Evolutionary conservation across 495 filamentous ascomycete species (phyloP), one percentile per base, ranked within the genome.

Genomic region (Podospora comata): DNA sequence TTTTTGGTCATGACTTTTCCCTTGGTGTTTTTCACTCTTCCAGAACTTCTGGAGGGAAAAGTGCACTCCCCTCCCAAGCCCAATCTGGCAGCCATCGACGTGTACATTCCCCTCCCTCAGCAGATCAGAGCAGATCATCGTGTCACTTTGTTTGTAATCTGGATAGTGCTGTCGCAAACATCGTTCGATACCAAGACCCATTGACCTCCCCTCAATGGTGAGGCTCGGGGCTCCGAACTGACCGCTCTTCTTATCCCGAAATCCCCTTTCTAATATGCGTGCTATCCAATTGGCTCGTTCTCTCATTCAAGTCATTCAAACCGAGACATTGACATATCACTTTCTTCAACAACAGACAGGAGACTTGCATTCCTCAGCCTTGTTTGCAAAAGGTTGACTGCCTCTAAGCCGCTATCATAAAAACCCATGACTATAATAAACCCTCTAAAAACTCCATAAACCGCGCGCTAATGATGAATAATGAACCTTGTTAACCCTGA

Each of bases 111-210:
- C 30, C 26, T 18, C 27, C 26, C 61, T 63, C 28, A 32, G 61
- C 61, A 63, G 61, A 63, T 63, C 30, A 39, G 5, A 32, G 61
- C 32, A 63, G 61, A 63, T 63, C 30, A 63, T 63, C 28, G 61
- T 63, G 30, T 63, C 61, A 63, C 61, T 63, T 63, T 32, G 28
- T 63, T 48, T 63, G 32, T 32, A 39, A 32, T 15, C 34, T n/a
- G n/a, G 30, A 32, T 39, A 44, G 13, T 48, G 27, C 30, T 63
- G 30, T 16, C 32, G 32, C 18, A 11, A 44, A 20, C 19, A 63
- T 63, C 30, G 61, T 63, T 63, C 61, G 61, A 63, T 63, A 20
- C 30, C 61, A 32, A 62, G 18, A 32, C n/a, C 55, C 11, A 3
- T 48, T 11, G 15, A 48, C 39, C 39, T 48, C 39, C 39, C 9